Base-by-base conservation (phyloP, 2,329 filamentous ascomycete species). In the Penicillium psychrosexuale region DNA sequence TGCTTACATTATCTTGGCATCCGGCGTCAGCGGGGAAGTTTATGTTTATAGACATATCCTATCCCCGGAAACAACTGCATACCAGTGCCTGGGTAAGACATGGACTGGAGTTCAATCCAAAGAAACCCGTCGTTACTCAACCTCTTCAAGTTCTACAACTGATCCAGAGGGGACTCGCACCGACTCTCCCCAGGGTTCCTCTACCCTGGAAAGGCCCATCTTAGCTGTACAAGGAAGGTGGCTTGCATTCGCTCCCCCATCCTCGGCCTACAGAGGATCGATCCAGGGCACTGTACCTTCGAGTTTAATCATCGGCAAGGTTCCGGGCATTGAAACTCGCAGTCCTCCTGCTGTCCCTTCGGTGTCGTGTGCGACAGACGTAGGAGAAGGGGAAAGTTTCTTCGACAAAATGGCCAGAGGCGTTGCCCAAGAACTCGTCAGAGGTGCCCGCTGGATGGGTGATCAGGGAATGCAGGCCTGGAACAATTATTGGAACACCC, bases 11-110 rank as follows among this genome's bases (percentile, higher is more conserved):
- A 80, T 87, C 3, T 78, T 97, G 31, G 84, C 88, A 51, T 97
- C 91, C 47, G 91, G 91, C 3, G 76, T 81, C 22, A 96, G 90
- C 47, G 93, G 93, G 12, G 93, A 97, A 74, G 86, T 93, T 43
- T 96, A 89, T 80, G 78, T 96, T 8, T 97, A 87, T 82, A 69
- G 78, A 31, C 59, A 71, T 50, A 63, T 58, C 36, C 57, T 53
- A 24, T 60, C 61, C 43, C 62, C 61, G 13, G 55, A 57, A 15
- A 53, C 58, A 11, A 60, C 58, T 31, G 56, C 59, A 13, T 87
- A 84, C 67, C 77, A 78, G 55, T 97, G 91, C 65, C 79, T 94
- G 52, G 92, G 88, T 19, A 99, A 99, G 75, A 77, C 95, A 17
- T 99, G 94, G 94, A 97, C 94, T 0, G 87, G 86, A 42, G 78